Evolutionary conservation across 2,329 filamentous ascomycete genomes (phyloP), one percentile per base, ranked within the genome.

Genomic region (Sarocladiaceae sp.): DNA sequence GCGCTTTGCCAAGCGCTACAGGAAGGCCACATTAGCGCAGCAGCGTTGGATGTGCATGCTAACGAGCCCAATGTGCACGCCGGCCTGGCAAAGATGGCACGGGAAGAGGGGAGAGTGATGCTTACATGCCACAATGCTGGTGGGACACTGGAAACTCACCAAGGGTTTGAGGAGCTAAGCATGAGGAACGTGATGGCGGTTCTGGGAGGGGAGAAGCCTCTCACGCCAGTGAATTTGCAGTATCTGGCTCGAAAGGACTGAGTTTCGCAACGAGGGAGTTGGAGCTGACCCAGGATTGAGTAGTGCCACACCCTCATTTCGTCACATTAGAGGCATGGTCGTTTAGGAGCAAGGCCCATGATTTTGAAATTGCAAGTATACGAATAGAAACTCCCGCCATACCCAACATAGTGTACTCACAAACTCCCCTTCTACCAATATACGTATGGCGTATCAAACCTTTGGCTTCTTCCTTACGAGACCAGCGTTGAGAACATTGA

Each of bases 41-140:
- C 74, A 0, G 82, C 78, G 0, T 61, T 86, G 32, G 82, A 85
- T 53, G 82, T 86, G 12, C 77, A 84, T 55, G 70, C 72, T 6
- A 53, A 72, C 50, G 82, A 86, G 58, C 81, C 82, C 3, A 47
- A 60, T 31, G 67, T 82, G 2, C 67, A 76, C 53, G 56, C 64
- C 23, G 61, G 68, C 19, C 56, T 83, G 46, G 33, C 61, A 48
- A 58, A 55, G 24, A 52, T 74, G 32, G 65, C 66, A 0, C 54
- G 56, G 6, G 45, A 55, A 35, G 63, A 65, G 1, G 40, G 40
- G 15, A 70, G 70, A 48, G 76, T 76, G 0, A 70, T 81, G 63
- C 57, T 85, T 45, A 78, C 82, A n/a, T 77, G 78, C 43, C 82
- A 85, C 56, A 83, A 83, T 51, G 82, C 80, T 1, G 81, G 81